Evolutionary conservation across 2,329 filamentous ascomycete genomes (phyloP).

Genomic region (Alternaria alternata): DNA sequence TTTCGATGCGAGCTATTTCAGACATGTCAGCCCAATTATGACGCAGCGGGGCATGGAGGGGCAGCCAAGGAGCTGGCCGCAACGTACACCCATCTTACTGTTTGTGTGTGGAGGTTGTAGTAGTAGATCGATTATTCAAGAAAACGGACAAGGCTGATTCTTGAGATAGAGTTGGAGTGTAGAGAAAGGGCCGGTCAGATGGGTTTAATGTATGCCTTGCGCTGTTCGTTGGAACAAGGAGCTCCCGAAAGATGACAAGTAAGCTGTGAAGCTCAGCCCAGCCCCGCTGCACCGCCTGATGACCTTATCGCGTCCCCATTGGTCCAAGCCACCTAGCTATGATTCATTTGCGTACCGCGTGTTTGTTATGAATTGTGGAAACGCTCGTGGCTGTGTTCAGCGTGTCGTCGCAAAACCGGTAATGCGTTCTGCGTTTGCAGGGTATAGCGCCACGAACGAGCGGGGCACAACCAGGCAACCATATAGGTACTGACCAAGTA

Average conservation of each 20-base stretch:
- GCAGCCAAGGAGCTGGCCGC: constrained; percentile 15
- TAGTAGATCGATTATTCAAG: background rate
- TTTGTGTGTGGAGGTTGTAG: constrained; percentile 1
- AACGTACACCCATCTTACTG: constrained; percentile 32
- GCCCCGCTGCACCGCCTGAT: constrained; percentile 6
- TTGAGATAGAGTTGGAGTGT: background rate
- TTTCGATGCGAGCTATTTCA: too few species aligned
- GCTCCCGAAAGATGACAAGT: constrained; percentile 6
- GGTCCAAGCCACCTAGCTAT: background rate
- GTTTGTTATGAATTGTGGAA: constrained; percentile 12
- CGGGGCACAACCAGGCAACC: constrained; percentile 20
- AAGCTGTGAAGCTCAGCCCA: constrained; percentile 9
- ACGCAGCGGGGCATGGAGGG: constrained; percentile 34
- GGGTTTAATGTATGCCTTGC: constrained; percentile 20
- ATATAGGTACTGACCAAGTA: background rate
- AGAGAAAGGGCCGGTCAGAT: constrained; percentile 22
- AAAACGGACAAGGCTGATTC: constrained; percentile 20
- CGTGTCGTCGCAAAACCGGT: constrained; percentile 1
- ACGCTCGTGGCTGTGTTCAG: constrained; percentile 16
- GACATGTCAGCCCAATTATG: constrained; percentile 38
- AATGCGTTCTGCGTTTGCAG: background rate
- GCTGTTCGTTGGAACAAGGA: background rate
- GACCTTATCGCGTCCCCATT: background rate
- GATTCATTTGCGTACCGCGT: constrained; percentile 4
- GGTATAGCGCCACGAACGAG: constrained; percentile 13